Base-by-base conservation (phyloP, 2,329 filamentous ascomycete genomes). In the Alternaria sp. region DNA sequence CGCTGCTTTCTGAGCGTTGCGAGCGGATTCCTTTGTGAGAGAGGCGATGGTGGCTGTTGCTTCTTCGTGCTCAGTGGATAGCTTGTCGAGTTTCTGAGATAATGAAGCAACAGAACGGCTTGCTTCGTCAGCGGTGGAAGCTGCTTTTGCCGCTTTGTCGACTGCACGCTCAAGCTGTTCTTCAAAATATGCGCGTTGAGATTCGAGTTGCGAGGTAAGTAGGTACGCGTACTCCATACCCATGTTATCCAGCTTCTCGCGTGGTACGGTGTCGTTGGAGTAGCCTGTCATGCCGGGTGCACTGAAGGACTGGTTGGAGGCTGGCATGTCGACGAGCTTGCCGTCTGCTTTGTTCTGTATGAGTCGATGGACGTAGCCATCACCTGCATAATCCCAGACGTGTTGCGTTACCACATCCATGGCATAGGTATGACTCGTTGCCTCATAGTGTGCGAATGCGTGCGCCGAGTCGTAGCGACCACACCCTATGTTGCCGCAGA, bases 341-440 rank as follows among this genome's bases (percentile, higher is more conserved):
- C 92, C 92, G 76, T 97, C 93, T 10, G 92, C 90, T 81, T 97
- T 97, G 74, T 93, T 93, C 67, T 97, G 91, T 57, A 99, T 97
- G 53, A 98, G 87, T 10, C 95, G 90, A 79, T 99, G 95, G 50
- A 98, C 95, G 85, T 97, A 99, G 74, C 91, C 92, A 74, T 99
- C 95, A 5, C 92, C 93, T 0, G 92, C 92, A 67, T 99, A 99
- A 79, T 99, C 95, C 95, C 95, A 99, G 1, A 99, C 94, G 70
- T 97, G 91, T 77, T 99, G 94, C 0, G 93, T 97, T 63, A 91
- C 89, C 38, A 98, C 87, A 76, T 99, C 95, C 77, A 99, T 91
- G 27, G 93, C 91, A 75, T 97, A 99, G 65, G 91, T 92, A 78
- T 99, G 95, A 4, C 89, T 88, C 3, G 92, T 96, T 57, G 92